phyloP scores from a whole-genome alignment of 2,329 filamentous ascomycete genomes.

The Didymella keratinophila region DNA sequence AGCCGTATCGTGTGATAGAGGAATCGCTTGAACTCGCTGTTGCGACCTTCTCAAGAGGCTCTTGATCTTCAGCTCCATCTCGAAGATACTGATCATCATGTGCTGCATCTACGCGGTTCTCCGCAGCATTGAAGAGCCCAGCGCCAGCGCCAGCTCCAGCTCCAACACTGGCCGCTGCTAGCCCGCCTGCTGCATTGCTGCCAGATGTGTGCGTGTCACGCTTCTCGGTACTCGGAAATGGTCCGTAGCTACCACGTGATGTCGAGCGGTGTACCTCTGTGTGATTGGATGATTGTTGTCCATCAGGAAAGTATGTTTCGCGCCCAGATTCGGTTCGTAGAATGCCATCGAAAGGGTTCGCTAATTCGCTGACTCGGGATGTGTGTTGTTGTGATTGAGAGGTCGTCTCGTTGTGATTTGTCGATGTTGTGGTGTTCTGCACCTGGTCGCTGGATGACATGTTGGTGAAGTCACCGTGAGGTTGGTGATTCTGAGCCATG shows the following conservation, averaged over 20 bases:
- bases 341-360: slow-evolving; percentile 25
- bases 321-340: slow-evolving; percentile 38
- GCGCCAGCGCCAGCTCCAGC: slow-evolving; percentile 5
- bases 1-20: slow-evolving; percentile 30
- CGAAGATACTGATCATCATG: slow-evolving; percentile 6
- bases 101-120: not conserved
- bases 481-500: slow-evolving; percentile 29
- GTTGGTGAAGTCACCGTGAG: slow-evolving; percentile 17
- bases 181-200: slow-evolving; percentile 6
- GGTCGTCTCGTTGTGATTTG: not conserved
- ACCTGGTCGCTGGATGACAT: slow-evolving; percentile 18
- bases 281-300: slow-evolving; percentile 19
- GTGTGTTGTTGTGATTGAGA: slow-evolving; percentile 15
- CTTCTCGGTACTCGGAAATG: slow-evolving; percentile 13
- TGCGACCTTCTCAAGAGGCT: slow-evolving; percentile 19
- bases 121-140: slow-evolving; percentile 9
- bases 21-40: slow-evolving; percentile 30
- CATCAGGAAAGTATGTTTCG: slow-evolving; percentile 42
- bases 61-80: slow-evolving; percentile 22
- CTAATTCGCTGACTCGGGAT: slow-evolving; percentile 1
- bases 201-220: slow-evolving; percentile 4
- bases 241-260: slow-evolving; percentile 11
- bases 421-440: slow-evolving; percentile 5
- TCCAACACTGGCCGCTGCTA: slow-evolving; percentile 1
- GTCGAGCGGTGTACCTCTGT: slow-evolving; percentile 2